phyloP scores from a whole-genome alignment of 148 eudicot species.

The Limonium bicolor region DNA sequence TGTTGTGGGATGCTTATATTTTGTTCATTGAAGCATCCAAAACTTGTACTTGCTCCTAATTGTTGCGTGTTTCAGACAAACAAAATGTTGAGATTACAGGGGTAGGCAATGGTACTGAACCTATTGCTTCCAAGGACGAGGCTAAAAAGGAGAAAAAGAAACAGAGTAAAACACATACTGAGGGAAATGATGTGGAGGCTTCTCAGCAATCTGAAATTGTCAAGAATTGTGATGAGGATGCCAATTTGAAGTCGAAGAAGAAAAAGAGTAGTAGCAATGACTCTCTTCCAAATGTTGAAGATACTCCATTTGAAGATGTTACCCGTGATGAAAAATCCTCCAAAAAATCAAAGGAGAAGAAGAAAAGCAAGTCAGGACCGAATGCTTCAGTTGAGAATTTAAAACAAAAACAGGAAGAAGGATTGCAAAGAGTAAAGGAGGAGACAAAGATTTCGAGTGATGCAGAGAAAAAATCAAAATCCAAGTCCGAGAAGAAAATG shows the following conservation, averaged over 20 bases:
- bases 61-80: too few relatives aligned
- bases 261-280: conserved; percentile 11
- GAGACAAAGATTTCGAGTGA: not conserved
- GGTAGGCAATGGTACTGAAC: too few relatives aligned
- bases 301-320: conserved; percentile 7
- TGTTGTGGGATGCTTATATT: too few relatives aligned
- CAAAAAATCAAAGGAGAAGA: conserved; percentile 41
- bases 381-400: conserved; percentile 11
- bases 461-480: conserved; percentile 4
- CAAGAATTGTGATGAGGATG: conserved; percentile 10
- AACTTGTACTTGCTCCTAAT: too few relatives aligned
- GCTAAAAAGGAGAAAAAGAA: too few relatives aligned
- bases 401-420: conserved; percentile 3
- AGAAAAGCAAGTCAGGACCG: conserved; percentile 19
- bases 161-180: too few relatives aligned
- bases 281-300: conserved; percentile 5
- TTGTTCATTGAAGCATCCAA: too few relatives aligned
- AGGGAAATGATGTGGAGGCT: too few relatives aligned
- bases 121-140: too few relatives aligned
- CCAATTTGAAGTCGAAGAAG: conserved; percentile 17
- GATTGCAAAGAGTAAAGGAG: not conserved
- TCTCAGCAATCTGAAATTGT: too few relatives aligned
- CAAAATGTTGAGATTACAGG: too few relatives aligned
- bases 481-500: conserved; percentile 2
- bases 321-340: conserved; percentile 1